phyloP scores from a whole-genome alignment of 306 rosid species.

The Inga laurina region DNA sequence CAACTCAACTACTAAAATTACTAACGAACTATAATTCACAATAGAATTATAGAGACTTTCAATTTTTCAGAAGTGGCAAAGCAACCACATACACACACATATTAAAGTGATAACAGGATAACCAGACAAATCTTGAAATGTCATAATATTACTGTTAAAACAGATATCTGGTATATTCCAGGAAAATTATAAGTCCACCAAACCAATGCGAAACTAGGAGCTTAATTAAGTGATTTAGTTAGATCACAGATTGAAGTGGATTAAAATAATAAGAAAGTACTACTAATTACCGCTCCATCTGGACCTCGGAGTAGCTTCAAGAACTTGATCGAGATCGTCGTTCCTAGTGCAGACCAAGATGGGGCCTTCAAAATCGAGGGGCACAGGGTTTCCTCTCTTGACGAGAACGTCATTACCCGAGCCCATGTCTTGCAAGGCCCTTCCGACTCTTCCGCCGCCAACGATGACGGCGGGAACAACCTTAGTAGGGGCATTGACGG shows the following conservation, averaged over 20 bases:
- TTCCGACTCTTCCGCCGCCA: conserved; percentile 89
- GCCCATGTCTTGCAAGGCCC: conserved; percentile 77
- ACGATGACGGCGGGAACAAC: conserved; percentile 84
- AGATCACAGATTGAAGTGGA: neutral
- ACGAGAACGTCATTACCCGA: conserved; percentile 65
- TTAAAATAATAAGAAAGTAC: neutral
- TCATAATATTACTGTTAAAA: neutral
- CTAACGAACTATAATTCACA: neutral
- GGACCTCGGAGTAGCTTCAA: conserved; percentile 70
- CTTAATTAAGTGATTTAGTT: neutral
- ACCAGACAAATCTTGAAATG: neutral
- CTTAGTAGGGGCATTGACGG: conserved; percentile 36
- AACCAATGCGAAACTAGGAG: neutral
- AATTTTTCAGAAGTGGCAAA: neutral
- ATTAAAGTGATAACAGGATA: neutral
- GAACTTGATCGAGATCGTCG: conserved; percentile 90
- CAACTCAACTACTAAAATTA: neutral
- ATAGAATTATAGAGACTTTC: neutral
- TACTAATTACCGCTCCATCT: conserved; percentile 75
- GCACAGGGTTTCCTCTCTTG: conserved; percentile 74
- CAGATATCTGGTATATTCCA: neutral
- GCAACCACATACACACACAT: neutral
- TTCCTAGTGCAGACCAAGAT: conserved; percentile 88
- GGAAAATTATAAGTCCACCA: neutral
- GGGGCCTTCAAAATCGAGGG: conserved; percentile 71